Conservation (phyloP, 495 filamentous ascomycete species). For the Penicillium silybi region DNA sequence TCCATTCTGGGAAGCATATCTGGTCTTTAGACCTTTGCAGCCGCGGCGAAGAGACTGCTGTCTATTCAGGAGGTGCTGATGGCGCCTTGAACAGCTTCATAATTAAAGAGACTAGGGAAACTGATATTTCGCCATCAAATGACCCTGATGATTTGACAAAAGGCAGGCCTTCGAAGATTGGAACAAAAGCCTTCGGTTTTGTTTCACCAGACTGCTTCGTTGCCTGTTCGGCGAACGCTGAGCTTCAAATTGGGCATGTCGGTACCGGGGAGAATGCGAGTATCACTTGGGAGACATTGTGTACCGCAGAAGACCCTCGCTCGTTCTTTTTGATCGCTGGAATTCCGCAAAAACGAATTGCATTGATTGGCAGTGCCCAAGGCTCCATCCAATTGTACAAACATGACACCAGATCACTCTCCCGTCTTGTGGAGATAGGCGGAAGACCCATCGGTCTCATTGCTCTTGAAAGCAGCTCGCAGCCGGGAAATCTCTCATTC, state of each 20-base stretch:
- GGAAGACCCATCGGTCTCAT: constrained; percentile 25
- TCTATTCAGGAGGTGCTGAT: constrained; percentile 88
- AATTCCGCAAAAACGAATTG: constrained; percentile 27
- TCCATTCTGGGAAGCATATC: constrained; percentile 86
- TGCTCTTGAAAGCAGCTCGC: constrained; percentile 18
- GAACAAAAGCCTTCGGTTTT: constrained; percentile 65
- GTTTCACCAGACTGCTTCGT: constrained; percentile 54
- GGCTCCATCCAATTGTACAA: constrained; percentile 35
- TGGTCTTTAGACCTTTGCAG: constrained; percentile 64
- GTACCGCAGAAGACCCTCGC: constrained; percentile 27
- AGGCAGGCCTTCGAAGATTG: constrained; percentile 8
- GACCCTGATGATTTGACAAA: neutral
- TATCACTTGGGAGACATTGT: constrained; percentile 31
- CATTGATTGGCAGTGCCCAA: constrained; percentile 31
- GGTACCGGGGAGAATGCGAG: constrained; percentile 9
- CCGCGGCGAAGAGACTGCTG: constrained; percentile 23
- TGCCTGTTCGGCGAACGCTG: constrained; percentile 55
- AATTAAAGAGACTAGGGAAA: constrained; percentile 4
- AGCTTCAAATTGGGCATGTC: constrained; percentile 50
- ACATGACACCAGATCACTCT: constrained; percentile 28
- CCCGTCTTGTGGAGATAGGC: constrained; percentile 17
- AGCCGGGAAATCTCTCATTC: constrained; percentile 18
- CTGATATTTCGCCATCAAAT: constrained; percentile 5
- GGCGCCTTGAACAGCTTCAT: constrained; percentile 48
- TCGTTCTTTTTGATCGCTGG: constrained; percentile 28